Conservation (phyloP, 495 filamentous ascomycete genomes). For the Pseudoneurospora amorphoporcata region DNA sequence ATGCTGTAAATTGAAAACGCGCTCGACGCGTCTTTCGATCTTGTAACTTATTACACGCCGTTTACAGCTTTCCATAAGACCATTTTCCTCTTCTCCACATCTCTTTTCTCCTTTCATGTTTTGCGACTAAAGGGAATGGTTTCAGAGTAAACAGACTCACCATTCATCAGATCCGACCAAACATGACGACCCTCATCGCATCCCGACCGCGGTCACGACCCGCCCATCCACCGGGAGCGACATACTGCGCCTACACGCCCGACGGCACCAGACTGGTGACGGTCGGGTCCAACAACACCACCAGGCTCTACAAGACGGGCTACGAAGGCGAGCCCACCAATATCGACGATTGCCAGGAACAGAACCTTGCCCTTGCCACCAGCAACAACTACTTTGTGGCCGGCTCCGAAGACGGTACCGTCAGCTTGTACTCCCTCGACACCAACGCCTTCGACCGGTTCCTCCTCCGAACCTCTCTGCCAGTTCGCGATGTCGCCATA, state of each 20-base stretch:
- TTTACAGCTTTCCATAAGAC: not conserved
- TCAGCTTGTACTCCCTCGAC: slow-evolving; percentile 72
- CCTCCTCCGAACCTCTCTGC: slow-evolving; percentile 69
- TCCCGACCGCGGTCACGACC: slow-evolving; percentile 38
- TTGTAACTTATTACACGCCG: not conserved
- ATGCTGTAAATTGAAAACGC: slow-evolving; percentile 22
- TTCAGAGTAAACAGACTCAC: not conserved
- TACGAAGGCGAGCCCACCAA: slow-evolving; percentile 84
- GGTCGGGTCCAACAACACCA: slow-evolving; percentile 79
- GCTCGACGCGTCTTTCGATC: slow-evolving; percentile 21
- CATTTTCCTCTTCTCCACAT: not conserved
- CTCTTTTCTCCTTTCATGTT: not conserved
- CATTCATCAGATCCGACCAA: not conserved
- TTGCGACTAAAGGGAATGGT: not conserved
- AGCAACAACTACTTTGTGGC: slow-evolving; percentile 76
- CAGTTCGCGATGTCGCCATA: slow-evolving; percentile 75
- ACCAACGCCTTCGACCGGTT: slow-evolving; percentile 69
- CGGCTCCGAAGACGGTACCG: slow-evolving; percentile 87
- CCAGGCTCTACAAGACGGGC: slow-evolving; percentile 82
- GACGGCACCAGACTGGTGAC: slow-evolving; percentile 59
- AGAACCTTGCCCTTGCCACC: slow-evolving; percentile 65
- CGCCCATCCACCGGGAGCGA: slow-evolving; percentile 43
- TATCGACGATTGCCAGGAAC: slow-evolving; percentile 78
- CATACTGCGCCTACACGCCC: slow-evolving; percentile 45
- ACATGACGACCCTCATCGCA: slow-evolving; percentile 40